Conservation (phyloP, 495 filamentous ascomycete genomes). For the Penicillium manginii region DNA sequence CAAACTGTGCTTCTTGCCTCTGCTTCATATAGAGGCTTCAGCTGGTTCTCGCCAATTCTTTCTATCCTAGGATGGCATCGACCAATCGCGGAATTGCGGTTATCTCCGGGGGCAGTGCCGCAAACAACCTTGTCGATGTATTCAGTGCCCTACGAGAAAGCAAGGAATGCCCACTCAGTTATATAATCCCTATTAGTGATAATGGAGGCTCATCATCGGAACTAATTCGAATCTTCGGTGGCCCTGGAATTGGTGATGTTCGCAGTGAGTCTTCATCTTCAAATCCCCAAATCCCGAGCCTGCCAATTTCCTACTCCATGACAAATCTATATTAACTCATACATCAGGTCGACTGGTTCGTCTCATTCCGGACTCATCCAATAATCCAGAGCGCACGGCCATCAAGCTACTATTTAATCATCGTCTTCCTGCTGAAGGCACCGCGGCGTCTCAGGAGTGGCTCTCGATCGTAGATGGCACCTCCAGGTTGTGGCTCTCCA, state of each 20-base stretch:
- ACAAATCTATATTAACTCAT: background rate
- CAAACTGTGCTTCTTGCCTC: background rate
- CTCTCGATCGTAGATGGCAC: slow-evolving; percentile 85
- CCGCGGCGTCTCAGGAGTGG: slow-evolving; percentile 65
- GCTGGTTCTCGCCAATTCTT: background rate
- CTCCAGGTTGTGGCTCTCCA: slow-evolving; percentile 71
- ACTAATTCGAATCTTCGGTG: slow-evolving; percentile 89
- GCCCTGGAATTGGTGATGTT: slow-evolving; percentile 90
- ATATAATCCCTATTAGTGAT: slow-evolving; percentile 92
- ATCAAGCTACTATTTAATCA: slow-evolving; percentile 86
- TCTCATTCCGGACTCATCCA: slow-evolving; percentile 72
- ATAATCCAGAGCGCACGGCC: slow-evolving; percentile 66
- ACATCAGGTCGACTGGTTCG: slow-evolving; percentile 81
- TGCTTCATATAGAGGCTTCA: background rate
- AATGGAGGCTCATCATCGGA: slow-evolving; percentile 94
- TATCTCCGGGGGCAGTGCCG: slow-evolving; percentile 87
- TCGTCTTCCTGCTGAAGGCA: slow-evolving; percentile 63
- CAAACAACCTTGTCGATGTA: slow-evolving; percentile 91
- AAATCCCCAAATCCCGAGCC: background rate
- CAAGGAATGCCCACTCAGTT: slow-evolving; percentile 70
- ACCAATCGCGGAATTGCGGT: slow-evolving; percentile 69
- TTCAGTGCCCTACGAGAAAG: slow-evolving; percentile 75
- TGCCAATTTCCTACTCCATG: background rate
- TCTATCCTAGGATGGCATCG: slow-evolving; percentile 13
- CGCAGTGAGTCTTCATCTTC: slow-evolving; percentile 64